phyloP scores from a whole-genome alignment of 1,284 basidiomycete genomes.

The Puccinia horiana region DNA sequence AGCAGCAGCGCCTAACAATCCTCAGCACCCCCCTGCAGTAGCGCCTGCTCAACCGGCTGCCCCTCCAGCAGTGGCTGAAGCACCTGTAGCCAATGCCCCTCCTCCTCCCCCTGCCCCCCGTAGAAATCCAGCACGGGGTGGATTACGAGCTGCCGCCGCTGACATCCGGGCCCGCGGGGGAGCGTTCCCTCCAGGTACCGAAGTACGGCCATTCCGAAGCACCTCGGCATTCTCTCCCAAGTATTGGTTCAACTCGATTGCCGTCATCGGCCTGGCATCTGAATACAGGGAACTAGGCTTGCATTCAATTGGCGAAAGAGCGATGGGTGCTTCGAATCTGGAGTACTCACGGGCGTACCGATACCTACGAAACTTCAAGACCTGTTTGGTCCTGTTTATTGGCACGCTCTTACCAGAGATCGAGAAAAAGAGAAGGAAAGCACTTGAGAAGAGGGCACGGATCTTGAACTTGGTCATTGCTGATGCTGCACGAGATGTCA shows the following conservation, averaged over 20 bases:
- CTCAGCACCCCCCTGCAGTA: conserved; percentile 1
- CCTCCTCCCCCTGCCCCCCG: neutral
- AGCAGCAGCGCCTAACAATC: neutral
- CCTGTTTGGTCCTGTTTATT: conserved; percentile 54
- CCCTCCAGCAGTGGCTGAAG: neutral
- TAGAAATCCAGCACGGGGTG: conserved; percentile 17
- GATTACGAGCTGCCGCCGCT: conserved; percentile 47
- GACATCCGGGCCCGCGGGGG: conserved; percentile 51
- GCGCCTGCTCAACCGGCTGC: conserved; percentile 8
- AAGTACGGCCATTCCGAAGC: conserved; percentile 45
- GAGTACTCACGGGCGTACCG: conserved; percentile 44
- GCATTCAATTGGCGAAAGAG: conserved; percentile 50
- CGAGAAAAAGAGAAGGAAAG: conserved; percentile 55
- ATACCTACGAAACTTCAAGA: conserved; percentile 50
- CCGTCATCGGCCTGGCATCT: conserved; percentile 54
- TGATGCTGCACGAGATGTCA: conserved; percentile 33
- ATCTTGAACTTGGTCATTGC: conserved; percentile 51
- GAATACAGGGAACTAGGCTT: conserved; percentile 56
- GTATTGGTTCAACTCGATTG: conserved; percentile 56
- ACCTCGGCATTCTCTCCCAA: conserved; percentile 53
- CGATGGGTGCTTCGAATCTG: conserved; percentile 47
- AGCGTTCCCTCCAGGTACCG: conserved; percentile 43
- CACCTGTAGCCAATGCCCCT: conserved; percentile 12
- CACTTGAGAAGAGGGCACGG: conserved; percentile 55
- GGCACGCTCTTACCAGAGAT: conserved; percentile 56